Base-by-base conservation (phyloP, 495 filamentous ascomycete species). In the Aeminium ludgeri region DNA sequence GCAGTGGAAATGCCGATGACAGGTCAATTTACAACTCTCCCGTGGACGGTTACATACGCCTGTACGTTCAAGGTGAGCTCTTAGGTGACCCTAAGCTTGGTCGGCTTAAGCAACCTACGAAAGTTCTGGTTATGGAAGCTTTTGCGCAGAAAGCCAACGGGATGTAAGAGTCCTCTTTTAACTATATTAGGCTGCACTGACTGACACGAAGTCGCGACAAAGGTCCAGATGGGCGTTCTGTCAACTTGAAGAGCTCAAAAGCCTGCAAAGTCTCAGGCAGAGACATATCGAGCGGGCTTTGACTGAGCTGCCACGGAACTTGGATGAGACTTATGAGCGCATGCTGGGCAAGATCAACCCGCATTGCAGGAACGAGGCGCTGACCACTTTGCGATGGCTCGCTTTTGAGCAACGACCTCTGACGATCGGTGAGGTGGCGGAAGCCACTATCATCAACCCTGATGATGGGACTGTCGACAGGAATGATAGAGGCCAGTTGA, bases 241-340 rank as follows among this genome's bases (percentile, higher is more conserved):
- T 30, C 53, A 56, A 38, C 41, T 55, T 17, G 38, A 49, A 18
- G 33, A 33, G 30, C 39, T 56, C 15, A 44, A 44, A 27, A 41
- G 39, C 34, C 35, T 36, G 11, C 45, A 49, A 29, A 18, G 17
- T n/a, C 23, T 23, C 10, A 38, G 29, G 16, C 41, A 30, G 6
- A 39, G 36, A 3, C 36, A 39, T 10, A 30, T 56, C 12, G 20
- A 46, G 10, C 6, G 29, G 41, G 42, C 52, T 16, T 38, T 56
- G 16, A 15, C 19, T n/a, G 12, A 27, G 11, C 40, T 56, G 32
- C 54, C 54, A 0, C 27, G 19, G 25, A 45, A 31, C 5, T 36
- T 56, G n/a, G 49, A 56, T 36, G 52, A 30, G 28, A 56, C 49
- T 10, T 56, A 56, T 35, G 36, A 30, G 25, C 54, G 54, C 4